These are phyloP conservation scores for Amylocarpus encephaloides DNA, from an alignment of 2,329 filamentous ascomycete species.

Conservation along the genomic window DNA sequence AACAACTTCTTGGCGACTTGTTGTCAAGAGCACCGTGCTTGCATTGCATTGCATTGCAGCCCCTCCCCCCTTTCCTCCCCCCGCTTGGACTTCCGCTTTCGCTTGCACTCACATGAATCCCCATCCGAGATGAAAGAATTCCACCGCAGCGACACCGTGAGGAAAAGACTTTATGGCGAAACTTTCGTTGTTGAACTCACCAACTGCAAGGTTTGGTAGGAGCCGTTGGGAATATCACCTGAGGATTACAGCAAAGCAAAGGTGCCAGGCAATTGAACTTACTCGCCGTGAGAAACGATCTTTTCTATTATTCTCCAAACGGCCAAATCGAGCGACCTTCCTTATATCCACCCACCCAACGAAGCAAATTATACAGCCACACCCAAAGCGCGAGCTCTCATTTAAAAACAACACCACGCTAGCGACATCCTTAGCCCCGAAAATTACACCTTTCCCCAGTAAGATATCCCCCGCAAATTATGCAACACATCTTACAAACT, in stretches of 20 bases:
- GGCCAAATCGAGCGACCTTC: background rate
- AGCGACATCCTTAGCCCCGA: background rate
- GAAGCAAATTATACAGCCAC: background rate
- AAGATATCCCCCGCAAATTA: background rate
- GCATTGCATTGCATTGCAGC: too few species aligned
- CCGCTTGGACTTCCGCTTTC: too few species aligned
- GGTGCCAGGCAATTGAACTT: background rate
- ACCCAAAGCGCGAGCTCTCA: background rate
- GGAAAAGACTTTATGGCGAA: too few species aligned
- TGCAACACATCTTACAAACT: constrained; percentile 37
- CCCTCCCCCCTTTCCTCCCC: too few species aligned
- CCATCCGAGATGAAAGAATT: too few species aligned
- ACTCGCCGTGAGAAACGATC: background rate
- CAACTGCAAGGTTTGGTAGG: background rate
- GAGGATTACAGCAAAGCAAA: too few species aligned
- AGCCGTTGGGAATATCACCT: too few species aligned
- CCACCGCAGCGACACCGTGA: too few species aligned
- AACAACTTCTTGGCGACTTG: too few species aligned
- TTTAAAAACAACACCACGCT: background rate
- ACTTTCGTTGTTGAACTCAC: background rate
- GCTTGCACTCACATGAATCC: too few species aligned
- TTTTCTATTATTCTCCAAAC: background rate
- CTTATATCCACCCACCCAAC: background rate
- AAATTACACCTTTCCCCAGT: background rate
- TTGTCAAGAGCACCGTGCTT: too few species aligned